Evolutionary conservation across 164 flowering plant species (phyloP).

Genomic region (Magnolia kwangsiensis): DNA sequence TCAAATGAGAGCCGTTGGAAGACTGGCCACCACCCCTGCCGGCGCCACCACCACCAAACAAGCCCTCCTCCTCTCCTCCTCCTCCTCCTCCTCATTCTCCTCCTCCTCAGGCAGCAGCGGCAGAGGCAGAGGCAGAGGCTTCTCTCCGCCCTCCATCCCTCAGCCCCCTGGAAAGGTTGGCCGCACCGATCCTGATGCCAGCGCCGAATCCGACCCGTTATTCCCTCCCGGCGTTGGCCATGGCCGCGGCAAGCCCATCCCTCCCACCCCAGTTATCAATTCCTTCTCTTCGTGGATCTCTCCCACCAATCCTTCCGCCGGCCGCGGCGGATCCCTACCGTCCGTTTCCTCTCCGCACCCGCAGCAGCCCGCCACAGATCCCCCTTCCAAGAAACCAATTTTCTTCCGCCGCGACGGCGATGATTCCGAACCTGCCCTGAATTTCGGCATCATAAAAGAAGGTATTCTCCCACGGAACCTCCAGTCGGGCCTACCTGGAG

Average conservation of each 20-base stretch:
- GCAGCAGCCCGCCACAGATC: neutral
- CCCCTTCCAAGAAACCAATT: constrained; percentile 35
- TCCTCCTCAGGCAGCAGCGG: constrained; percentile 25
- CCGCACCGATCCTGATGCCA: constrained; percentile 8
- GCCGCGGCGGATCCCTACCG: constrained; percentile 31
- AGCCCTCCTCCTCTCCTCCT: constrained; percentile 13
- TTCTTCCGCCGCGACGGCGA: constrained; percentile 32
- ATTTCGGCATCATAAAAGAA: constrained; percentile 1
- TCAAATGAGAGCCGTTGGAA: constrained; percentile 29
- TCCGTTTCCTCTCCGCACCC: constrained; percentile 5
- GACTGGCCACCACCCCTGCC: constrained; percentile 17
- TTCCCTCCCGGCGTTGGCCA: constrained; percentile 25
- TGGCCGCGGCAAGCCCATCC: constrained; percentile 45
- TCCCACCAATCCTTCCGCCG: constrained; percentile 17
- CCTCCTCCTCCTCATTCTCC: constrained; percentile 35
- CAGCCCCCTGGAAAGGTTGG: constrained; percentile 21
- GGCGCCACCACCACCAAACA: constrained; percentile 12
- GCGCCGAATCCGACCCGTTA: neutral
- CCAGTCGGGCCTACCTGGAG: constrained; percentile 25
- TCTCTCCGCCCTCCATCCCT: constrained; percentile 6
- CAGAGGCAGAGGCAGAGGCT: constrained; percentile 43
- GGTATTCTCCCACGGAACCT: constrained; percentile 21
- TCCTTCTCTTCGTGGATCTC: constrained; percentile 35
- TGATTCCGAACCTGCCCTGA: constrained; percentile 5
- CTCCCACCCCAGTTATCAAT: constrained; percentile 28